These are phyloP conservation scores for Cocos nucifera DNA, from an alignment of 176 grass and related monocot genomes.

Conservation along the genomic window DNA sequence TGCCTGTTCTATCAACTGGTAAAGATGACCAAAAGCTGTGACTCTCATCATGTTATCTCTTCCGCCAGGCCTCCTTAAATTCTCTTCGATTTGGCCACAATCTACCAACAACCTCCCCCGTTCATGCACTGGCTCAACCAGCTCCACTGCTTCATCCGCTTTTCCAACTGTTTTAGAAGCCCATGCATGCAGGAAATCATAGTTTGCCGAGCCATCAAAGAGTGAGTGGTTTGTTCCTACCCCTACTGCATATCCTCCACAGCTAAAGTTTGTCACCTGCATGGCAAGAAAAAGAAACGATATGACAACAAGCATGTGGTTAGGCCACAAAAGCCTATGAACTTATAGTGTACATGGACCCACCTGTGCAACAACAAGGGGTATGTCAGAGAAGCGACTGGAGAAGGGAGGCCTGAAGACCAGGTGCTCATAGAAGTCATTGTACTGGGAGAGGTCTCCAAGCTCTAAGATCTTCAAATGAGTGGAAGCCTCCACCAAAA, in stretches of 20 bases:
- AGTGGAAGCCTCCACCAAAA: constrained; percentile 15
- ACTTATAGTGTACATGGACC: no score
- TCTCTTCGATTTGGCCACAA: background rate
- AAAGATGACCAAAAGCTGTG: constrained; percentile 14
- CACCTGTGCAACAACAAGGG: constrained; percentile 21
- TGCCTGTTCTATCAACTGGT: constrained; percentile 17
- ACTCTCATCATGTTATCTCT: background rate
- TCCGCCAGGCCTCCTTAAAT: background rate
- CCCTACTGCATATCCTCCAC: constrained; percentile 17
- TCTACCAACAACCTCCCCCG: constrained; percentile 15
- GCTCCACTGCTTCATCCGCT: background rate
- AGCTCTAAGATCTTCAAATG: constrained; percentile 11
- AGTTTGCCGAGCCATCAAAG: constrained; percentile 15
- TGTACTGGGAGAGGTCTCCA: constrained; percentile 20
- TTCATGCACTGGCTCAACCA: constrained; percentile 13
- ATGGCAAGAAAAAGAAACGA: background rate
- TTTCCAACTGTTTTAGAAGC: constrained; percentile 1
- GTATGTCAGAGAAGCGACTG: background rate
- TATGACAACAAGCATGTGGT: no score
- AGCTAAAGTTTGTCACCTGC: constrained; percentile 18
- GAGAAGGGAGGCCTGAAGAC: constrained; percentile 4
- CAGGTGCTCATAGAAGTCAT: constrained; percentile 13
- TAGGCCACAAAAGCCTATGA: no score
- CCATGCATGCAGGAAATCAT: constrained; percentile 16
- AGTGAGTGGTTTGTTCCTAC: constrained; percentile 17